These are phyloP conservation scores for Fusarium veterinarium DNA, from an alignment of 2,329 filamentous ascomycete genomes.

Conservation along the genomic window DNA sequence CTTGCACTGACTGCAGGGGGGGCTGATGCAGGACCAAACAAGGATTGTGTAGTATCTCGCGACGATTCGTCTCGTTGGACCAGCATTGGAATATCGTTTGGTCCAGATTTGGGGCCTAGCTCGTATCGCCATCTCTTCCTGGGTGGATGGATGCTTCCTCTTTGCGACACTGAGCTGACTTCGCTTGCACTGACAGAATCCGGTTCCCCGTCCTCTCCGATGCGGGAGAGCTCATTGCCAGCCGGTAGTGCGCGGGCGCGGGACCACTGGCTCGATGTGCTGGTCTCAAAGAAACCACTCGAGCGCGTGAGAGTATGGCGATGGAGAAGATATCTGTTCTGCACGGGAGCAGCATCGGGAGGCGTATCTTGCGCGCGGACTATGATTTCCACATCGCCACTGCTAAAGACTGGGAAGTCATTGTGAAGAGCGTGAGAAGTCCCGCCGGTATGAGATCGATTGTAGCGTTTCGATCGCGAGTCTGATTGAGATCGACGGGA, in stretches of 20 bases:
- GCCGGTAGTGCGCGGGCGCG: constrained; percentile 47
- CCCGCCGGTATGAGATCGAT: constrained; percentile 83
- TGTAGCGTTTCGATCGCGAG: constrained; percentile 75
- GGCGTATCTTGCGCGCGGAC: constrained; percentile 67
- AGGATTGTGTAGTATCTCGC: constrained; percentile 43
- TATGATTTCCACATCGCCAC: constrained; percentile 92
- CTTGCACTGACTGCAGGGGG: constrained; percentile 50
- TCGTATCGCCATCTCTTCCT: constrained; percentile 84
- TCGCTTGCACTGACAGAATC: constrained; percentile 38
- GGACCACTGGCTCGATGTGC: constrained; percentile 81
- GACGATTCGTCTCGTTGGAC: constrained; percentile 75
- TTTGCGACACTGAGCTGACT: constrained; percentile 32
- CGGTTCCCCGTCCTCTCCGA: constrained; percentile 58
- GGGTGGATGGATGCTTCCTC: constrained; percentile 32
- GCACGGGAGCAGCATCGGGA: constrained; percentile 48
- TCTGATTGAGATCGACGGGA: constrained; percentile 69
- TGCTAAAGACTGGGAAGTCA: constrained; percentile 93
- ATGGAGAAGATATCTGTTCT: constrained; percentile 89
- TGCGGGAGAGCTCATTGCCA: constrained; percentile 63
- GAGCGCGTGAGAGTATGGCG: constrained; percentile 87
- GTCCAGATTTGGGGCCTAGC: constrained; percentile 78
- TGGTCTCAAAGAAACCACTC: constrained; percentile 93
- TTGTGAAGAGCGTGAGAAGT: constrained; percentile 78
- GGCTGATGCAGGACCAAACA: constrained; percentile 47
- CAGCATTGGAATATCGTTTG: constrained; percentile 86